Evolutionary conservation across 192 early-diverging fungal species (phyloP), one percentile per base, ranked within the genome.

Genomic region (Coemansia sp.): DNA sequence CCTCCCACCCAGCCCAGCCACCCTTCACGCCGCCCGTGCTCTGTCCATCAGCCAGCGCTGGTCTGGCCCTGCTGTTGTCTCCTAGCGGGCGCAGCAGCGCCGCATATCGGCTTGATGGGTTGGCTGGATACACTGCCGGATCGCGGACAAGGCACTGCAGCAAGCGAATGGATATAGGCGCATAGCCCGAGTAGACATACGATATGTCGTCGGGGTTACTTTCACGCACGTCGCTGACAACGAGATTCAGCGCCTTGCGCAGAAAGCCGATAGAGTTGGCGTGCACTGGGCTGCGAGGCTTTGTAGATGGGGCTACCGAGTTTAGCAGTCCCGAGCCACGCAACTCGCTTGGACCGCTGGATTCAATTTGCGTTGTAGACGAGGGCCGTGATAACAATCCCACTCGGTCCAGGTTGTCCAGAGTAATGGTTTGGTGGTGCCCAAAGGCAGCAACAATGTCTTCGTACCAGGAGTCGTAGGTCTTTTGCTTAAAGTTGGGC

Each of bases 101-200:
- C 13, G 74, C 64, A 68, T 77, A 73, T 65, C 77, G 59, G 65
- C 72, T 73, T 10, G 76, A 66, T 31, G 69, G 36, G 13, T 42
- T 65, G 33, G 62, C 48, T 3, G 65, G 61, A 56, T 66, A 79
- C 55, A 74, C 80, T 11, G 67, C 71, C 12, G 58, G 77, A 62
- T 79, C 86, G 36, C 70, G 78, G 28, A 85, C 72, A 13, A 92
- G 87, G 47, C 87, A 88, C 70, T 99, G 94, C 33, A 99, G 77
- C 34, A 99, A 82, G 34, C 97, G 89, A n/a, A 97, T 85, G 28
- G 86, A 88, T 26, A 96, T 66, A 5, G 97, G 97, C 11, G 95
- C 97, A 77, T 93, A 99, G 14, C 97, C 97, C 5, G 92, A 93
- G 72, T 95, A 96, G 14, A 97, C 94, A 69, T 95, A 98, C 0